A percentile compares a stretch with the other conserved stretches of the same genome.
Evolutionary conservation across 2,329 filamentous ascomycete genomes (phyloP).

Genomic region (Trichoderma koningiopsis): DNA sequence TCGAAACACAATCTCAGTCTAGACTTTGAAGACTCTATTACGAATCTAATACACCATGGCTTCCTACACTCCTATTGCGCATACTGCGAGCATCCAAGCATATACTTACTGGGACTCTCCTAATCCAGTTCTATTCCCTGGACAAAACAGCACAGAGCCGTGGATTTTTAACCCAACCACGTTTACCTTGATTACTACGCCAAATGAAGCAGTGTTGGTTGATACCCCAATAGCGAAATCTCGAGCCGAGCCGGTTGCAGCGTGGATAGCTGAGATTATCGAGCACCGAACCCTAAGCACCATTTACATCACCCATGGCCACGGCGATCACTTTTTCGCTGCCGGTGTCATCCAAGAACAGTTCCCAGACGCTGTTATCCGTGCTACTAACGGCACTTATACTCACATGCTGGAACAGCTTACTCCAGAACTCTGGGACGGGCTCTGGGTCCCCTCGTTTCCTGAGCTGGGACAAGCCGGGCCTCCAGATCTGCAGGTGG

Average conservation of each 20-base stretch:
- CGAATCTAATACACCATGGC: background rate
- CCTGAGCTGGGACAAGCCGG: background rate
- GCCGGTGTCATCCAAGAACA: background rate
- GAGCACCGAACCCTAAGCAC: conserved; percentile 1
- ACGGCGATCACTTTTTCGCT: conserved; percentile 9
- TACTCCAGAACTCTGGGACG: background rate
- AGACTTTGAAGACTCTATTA: background rate
- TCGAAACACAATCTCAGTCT: background rate
- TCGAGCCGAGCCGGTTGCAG: conserved; percentile 1
- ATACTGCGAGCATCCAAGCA: background rate
- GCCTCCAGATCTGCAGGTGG: background rate
- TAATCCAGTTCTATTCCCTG: background rate
- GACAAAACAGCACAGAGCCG: background rate
- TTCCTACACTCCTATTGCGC: background rate
- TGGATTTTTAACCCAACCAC: conserved; percentile 12
- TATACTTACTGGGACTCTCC: conserved; percentile 20
- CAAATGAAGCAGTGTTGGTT: background rate
- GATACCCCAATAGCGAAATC: conserved; percentile 1
- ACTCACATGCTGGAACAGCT: conserved; percentile 9
- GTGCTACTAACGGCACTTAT: conserved; percentile 10
- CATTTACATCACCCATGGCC: conserved; percentile 17
- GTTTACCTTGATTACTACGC: conserved; percentile 2
- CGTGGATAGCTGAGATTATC: conserved; percentile 7
- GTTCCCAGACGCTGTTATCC: background rate
- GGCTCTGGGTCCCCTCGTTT: background rate